phyloP scores from a whole-genome alignment of 1,284 basidiomycete genomes.

The Athelia sp. region DNA sequence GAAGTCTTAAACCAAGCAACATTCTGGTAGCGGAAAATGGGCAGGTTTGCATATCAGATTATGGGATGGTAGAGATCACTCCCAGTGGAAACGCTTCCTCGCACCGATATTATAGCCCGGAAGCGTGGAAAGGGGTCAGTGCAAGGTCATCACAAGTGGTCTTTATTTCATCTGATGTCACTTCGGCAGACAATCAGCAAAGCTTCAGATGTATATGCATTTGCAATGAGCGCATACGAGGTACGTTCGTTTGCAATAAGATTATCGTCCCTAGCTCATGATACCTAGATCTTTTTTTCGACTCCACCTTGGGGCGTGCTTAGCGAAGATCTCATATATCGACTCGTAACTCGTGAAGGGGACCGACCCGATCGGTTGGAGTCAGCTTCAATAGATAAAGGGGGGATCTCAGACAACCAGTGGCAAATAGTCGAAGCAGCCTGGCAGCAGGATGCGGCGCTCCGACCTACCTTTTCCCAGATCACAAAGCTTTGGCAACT shows the following conservation, averaged over 20 bases:
- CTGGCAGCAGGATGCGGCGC: slow-evolving; percentile 17
- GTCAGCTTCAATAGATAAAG: slow-evolving; percentile 3
- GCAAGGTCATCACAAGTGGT: not conserved
- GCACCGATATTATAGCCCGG: slow-evolving; percentile 22
- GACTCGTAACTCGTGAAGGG: slow-evolving; percentile 17
- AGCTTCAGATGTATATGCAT: slow-evolving; percentile 22
- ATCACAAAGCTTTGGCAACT: slow-evolving; percentile 11
- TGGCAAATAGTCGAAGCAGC: slow-evolving; percentile 22
- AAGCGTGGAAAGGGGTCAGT: slow-evolving; percentile 24
- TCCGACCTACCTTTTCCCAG: slow-evolving; percentile 20
- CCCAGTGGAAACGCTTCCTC: slow-evolving; percentile 12
- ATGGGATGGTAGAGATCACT: slow-evolving; percentile 18
- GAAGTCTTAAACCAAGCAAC: slow-evolving; percentile 17
- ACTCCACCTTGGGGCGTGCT: slow-evolving; percentile 20
- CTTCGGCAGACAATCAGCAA: slow-evolving; percentile 15
- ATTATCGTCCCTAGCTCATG: not conserved
- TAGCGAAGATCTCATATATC: slow-evolving; percentile 18
- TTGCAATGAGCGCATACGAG: slow-evolving; percentile 21
- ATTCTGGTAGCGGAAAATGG: slow-evolving; percentile 15
- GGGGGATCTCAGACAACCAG: slow-evolving; percentile 14
- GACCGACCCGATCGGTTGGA: slow-evolving; percentile 20
- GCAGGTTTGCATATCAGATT: slow-evolving; percentile 17
- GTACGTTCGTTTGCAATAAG: slow-evolving; percentile 7
- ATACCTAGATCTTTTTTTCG: slow-evolving; percentile 15
- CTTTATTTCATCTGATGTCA: not conserved